Evolutionary conservation across 169 alveolate genomes (phyloP).

Genomic region (Pseudocohnilembus persalinus): DNA sequence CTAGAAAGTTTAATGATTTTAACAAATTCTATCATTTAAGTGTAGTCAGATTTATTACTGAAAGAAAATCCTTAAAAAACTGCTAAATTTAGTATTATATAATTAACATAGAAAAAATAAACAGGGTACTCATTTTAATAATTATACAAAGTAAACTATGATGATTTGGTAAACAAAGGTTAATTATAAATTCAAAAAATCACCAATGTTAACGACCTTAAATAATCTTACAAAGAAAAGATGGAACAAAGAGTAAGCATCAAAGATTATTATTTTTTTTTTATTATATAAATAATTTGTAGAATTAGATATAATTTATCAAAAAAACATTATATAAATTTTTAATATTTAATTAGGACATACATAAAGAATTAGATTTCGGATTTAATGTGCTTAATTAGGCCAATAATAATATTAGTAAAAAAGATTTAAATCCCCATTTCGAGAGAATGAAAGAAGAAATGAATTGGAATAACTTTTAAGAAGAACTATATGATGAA

Average conservation of each 20-base stretch:
- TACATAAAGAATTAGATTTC: too few species aligned
- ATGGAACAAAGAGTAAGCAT: neutral
- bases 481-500: neutral
- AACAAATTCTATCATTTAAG: neutral
- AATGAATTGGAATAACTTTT: neutral
- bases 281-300: too few species aligned
- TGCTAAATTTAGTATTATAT: neutral
- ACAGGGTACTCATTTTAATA: neutral
- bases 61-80: neutral
- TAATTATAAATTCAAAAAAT: too few species aligned
- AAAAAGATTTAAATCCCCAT: neutral
- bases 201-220: neutral
- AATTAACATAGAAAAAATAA: neutral
- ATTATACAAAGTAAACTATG: neutral
- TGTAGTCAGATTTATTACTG: neutral
- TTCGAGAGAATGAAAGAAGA: neutral
- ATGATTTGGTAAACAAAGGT: neutral
- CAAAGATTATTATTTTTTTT: neutral
- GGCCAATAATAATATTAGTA: too few species aligned
- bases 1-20: neutral
- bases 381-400: too few species aligned
- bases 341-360: too few species aligned
- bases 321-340: too few species aligned
- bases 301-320: too few species aligned
- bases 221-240: neutral